Evolutionary conservation across 2,329 filamentous ascomycete species (phyloP).

Genomic region (Hypoxylon sp.): DNA sequence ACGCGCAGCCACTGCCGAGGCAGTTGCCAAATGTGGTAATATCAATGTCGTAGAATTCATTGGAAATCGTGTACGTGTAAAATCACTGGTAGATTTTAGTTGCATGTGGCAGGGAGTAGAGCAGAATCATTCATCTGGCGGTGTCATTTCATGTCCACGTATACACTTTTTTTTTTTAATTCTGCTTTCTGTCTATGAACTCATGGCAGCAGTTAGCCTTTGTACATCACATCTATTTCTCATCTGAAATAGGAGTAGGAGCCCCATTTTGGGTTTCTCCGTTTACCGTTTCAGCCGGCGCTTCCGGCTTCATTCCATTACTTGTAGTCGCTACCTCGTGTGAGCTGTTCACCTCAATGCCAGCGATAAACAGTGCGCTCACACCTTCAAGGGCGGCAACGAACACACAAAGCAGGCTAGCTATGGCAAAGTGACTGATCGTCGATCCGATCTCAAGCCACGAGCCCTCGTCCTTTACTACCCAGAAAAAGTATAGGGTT

Average conservation of each 20-base stretch:
- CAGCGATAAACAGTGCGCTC: slow-evolving; percentile 85
- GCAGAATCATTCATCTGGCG: slow-evolving; percentile 2
- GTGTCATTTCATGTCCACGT: slow-evolving; percentile 12
- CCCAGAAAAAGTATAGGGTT: slow-evolving; percentile 97
- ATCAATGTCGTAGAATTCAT: background rate
- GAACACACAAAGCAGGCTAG: slow-evolving; percentile 89
- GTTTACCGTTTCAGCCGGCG: slow-evolving; percentile 18
- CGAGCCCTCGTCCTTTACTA: slow-evolving; percentile 94
- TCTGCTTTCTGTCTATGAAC: slow-evolving; percentile 17
- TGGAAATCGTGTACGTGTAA: background rate
- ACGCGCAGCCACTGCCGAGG: slow-evolving; percentile 35
- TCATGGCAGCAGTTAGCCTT: slow-evolving; percentile 4
- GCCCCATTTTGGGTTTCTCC: slow-evolving; percentile 30
- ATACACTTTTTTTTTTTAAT: slow-evolving; percentile 30
- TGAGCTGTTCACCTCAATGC: slow-evolving; percentile 75
- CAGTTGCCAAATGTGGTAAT: slow-evolving; percentile 18
- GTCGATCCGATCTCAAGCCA: slow-evolving; percentile 98
- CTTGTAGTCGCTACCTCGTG: slow-evolving; percentile 22
- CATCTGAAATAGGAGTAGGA: slow-evolving; percentile 16
- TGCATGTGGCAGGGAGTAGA: background rate
- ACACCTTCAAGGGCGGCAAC: slow-evolving; percentile 89
- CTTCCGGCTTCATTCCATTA: slow-evolving; percentile 35
- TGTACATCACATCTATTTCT: slow-evolving; percentile 26
- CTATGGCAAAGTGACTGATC: slow-evolving; percentile 96
- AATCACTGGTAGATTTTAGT: background rate